A percentile compares a stretch with the other conserved stretches of the same genome.
Evolutionary conservation across 2,329 filamentous ascomycete species (phyloP).

Genomic region (Colletotrichum horii): DNA sequence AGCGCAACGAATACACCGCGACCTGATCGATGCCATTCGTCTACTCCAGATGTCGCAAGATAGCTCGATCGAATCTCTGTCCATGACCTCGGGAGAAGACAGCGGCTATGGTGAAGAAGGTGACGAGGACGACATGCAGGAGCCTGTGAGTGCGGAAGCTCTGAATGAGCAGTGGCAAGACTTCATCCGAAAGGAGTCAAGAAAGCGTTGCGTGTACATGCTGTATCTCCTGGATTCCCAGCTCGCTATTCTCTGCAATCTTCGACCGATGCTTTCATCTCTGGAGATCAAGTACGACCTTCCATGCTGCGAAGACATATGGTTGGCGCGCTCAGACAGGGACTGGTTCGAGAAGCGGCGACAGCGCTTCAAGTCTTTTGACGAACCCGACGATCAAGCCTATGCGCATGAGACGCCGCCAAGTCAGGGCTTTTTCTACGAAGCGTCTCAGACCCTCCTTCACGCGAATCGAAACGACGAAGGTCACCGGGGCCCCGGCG

Average conservation of each 20-base stretch:
- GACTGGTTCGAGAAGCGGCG: background rate
- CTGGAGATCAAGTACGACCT: conserved; percentile 14
- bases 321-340: background rate
- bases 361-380: conserved; percentile 7
- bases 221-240: conserved; percentile 5
- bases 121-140: background rate
- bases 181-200: background rate
- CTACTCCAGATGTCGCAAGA: conserved; percentile 9
- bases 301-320: conserved; percentile 5
- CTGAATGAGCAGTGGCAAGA: background rate
- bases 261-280: conserved; percentile 3
- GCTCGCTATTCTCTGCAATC: conserved; percentile 3
- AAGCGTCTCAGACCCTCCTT: background rate
- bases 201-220: conserved; percentile 9
- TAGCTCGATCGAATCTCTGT: background rate
- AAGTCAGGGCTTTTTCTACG: conserved; percentile 1
- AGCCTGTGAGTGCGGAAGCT: background rate
- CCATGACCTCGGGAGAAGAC: background rate
- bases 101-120: background rate
- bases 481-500: background rate
- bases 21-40: conserved; percentile 3
- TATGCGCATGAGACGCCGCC: conserved; percentile 1
- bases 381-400: conserved; percentile 1
- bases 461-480: background rate
- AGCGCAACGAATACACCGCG: conserved; percentile 1